Evolutionary conservation across 768 basidiomycete genomes (phyloP).

Genomic region (Trametes cinnabarina): DNA sequence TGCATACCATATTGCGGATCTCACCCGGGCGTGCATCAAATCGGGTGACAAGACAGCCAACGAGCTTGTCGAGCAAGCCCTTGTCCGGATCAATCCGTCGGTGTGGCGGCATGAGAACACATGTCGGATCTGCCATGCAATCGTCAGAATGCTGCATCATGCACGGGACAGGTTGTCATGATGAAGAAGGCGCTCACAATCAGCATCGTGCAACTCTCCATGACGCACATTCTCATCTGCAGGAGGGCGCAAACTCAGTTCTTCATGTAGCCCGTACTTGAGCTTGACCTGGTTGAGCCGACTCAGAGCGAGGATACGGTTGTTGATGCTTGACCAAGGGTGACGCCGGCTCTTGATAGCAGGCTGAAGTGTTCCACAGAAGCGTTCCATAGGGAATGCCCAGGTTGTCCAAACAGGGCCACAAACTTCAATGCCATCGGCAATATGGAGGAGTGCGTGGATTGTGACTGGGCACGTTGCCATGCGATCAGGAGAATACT

Average conservation of each 20-base stretch:
- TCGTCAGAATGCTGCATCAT: background rate
- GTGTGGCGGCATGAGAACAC: background rate
- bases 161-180: background rate
- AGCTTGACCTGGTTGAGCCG: constrained; percentile 18
- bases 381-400: constrained; percentile 34
- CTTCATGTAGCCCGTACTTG: constrained; percentile 3
- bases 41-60: background rate
- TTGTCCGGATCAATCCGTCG: background rate
- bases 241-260: background rate
- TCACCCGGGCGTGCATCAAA: background rate
- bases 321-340: constrained; percentile 22
- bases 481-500: constrained; percentile 22
- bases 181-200: background rate
- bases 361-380: constrained; percentile 24
- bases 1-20: background rate
- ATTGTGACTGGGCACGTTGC: constrained; percentile 33
- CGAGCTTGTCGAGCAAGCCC: background rate
- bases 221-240: background rate
- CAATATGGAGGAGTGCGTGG: constrained; percentile 33
- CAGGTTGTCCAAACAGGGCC: constrained; percentile 29
- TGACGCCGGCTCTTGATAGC: constrained; percentile 22
- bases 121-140: background rate
- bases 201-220: background rate
- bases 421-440: constrained; percentile 24
- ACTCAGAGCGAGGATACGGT: constrained; percentile 6